Evolutionary conservation across 2,329 filamentous ascomycete genomes (phyloP), one percentile per base, ranked within the genome.

Genomic region (Botrytis cinerea): DNA sequence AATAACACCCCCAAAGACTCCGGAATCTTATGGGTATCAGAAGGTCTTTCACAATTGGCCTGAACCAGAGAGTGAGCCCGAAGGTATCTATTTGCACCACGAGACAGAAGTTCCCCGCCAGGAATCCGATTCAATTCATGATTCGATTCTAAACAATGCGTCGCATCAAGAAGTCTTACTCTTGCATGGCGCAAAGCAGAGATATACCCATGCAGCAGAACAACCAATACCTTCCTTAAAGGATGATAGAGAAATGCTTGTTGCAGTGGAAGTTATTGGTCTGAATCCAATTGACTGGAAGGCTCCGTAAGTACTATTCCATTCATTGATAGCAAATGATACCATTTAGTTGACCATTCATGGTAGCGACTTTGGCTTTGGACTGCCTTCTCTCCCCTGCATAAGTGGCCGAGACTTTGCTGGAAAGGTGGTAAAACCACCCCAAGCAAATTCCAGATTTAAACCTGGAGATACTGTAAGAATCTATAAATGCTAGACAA

Each of bases 201-300:
- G 83, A 69, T 90, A 90, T 75, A 78, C 83, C 32, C 77, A 87
- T 59, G 82, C 84, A 0, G 75, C 78, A 2, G 81, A 84, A 9
- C 83, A 88, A 77, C 79, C 81, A 2, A 80, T 89, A 9, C 88
- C 88, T 20, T 80, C 78, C 1, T 76, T 85, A 81, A 84, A 69
- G 82, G 83, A 61, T 89, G 90, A 93, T 77, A 81, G 74, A 66
- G 79, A 93, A 78, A 83, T 93, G 8, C 82, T 93, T 8, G 86
- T 93, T n/a, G 87, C 87, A 79, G 87, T 89, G 1, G 83, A 86
- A 54, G 78, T 75, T 10, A 70, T 93, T 77, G 92, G 92, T 0
- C 82, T 94, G 54, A 94, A 94, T 78, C 92, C 92, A 0, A 92
- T 94, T 72, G 92, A 94, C 80, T 94, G 92, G 92, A 94, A 94